These are phyloP conservation scores for Geopyxis carbonaria DNA, from an alignment of 495 filamentous ascomycete species.

Conservation along the genomic window DNA sequence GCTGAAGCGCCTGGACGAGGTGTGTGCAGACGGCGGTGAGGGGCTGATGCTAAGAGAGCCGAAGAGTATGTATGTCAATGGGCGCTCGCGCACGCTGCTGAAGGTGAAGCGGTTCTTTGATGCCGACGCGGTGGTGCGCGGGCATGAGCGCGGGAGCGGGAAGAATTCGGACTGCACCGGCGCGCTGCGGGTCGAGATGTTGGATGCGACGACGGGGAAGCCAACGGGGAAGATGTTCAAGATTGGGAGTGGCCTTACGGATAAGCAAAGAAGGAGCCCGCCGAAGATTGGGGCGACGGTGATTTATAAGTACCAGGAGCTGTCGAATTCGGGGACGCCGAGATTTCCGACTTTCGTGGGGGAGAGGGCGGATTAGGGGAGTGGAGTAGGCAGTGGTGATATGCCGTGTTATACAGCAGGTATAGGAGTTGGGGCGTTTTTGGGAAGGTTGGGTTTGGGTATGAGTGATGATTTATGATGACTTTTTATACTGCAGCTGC, in stretches of 20 bases:
- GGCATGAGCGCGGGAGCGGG: conserved; percentile 18
- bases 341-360: conserved; percentile 24
- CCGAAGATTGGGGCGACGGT: conserved; percentile 20
- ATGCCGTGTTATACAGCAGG: too few species aligned
- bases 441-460: too few species aligned
- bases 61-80: conserved; percentile 16
- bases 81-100: conserved; percentile 17
- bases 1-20: conserved; percentile 17
- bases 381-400: too few species aligned
- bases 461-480: too few species aligned
- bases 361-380: conserved; percentile 21
- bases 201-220: conserved; percentile 15
- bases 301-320: conserved; percentile 23
- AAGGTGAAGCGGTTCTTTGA: conserved; percentile 25
- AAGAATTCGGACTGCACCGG: conserved; percentile 20
- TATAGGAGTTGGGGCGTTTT: too few species aligned
- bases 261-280: conserved; percentile 18
- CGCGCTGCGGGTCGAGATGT: conserved; percentile 22
- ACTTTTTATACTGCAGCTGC: too few species aligned
- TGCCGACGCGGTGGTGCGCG: conserved; percentile 24
- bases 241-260: conserved; percentile 23
- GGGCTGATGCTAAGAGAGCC: conserved; percentile 24
- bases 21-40: conserved; percentile 14
- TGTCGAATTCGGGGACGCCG: conserved; percentile 19
- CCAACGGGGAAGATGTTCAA: conserved; percentile 24